phyloP scores from a whole-genome alignment of 768 basidiomycete genomes.

The Peribolospora kevripleyi region DNA sequence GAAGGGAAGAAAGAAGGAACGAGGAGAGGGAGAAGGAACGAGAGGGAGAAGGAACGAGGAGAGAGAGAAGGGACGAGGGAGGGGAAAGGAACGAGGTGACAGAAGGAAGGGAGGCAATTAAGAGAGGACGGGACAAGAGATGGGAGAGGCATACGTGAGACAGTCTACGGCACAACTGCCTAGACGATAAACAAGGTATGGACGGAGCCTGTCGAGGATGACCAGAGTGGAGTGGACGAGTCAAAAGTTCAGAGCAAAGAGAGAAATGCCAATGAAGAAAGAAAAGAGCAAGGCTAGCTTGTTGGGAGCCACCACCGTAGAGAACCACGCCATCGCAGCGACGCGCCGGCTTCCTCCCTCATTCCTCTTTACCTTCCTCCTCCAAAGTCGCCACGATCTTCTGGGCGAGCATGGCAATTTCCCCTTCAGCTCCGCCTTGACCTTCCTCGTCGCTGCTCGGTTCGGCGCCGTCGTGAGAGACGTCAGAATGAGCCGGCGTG shows the following conservation, averaged over 20 bases:
- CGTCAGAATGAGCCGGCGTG: slow-evolving; percentile 13
- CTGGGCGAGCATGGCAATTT: not conserved
- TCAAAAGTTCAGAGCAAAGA: not conserved
- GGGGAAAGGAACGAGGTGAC: not conserved
- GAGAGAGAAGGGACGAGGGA: not conserved
- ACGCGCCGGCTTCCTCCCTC: no score
- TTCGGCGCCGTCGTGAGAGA: slow-evolving; percentile 1
- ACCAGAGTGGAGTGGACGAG: not conserved
- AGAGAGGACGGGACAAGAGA: not conserved
- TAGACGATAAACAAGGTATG: not conserved
- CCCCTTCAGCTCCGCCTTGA: slow-evolving; percentile 1
- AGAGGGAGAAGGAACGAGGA: not conserved
- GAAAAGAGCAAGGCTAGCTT: not conserved
- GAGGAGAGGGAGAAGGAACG: not conserved
- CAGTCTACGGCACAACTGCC: not conserved
- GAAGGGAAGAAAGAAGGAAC: not conserved
- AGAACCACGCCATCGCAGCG: not conserved
- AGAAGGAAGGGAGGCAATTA: not conserved
- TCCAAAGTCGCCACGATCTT: not conserved
- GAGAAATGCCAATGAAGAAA: not conserved
- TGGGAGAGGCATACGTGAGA: not conserved
- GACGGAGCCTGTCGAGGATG: not conserved
- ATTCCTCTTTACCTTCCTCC: no score
- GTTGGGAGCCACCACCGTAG: not conserved
- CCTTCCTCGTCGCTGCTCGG: slow-evolving; percentile 5